phyloP scores from a whole-genome alignment of 768 basidiomycete species.

The Xanthoconium stramineum region DNA sequence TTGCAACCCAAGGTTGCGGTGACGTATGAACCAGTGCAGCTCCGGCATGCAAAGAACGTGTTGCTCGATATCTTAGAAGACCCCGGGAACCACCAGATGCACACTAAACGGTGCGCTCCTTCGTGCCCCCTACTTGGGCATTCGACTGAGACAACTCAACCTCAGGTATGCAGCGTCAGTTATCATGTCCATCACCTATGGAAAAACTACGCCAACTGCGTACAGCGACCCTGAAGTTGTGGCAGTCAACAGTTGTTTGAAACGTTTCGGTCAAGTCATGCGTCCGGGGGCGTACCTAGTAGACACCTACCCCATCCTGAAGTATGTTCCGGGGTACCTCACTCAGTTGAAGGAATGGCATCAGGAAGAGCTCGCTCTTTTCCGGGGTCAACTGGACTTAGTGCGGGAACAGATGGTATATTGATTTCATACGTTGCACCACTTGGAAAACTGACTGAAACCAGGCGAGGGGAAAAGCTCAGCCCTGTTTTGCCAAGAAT shows the following conservation, averaged over 20 bases:
- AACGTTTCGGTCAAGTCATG: conserved; percentile 26
- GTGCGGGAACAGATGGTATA: conserved; percentile 31
- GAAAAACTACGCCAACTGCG: conserved; percentile 37
- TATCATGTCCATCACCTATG: conserved; percentile 38
- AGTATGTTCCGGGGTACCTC: conserved; percentile 35
- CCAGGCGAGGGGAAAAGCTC: conserved; percentile 25
- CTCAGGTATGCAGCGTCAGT: conserved; percentile 38
- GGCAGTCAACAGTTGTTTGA: conserved; percentile 24
- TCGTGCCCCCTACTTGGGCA: background rate
- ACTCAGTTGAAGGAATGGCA: conserved; percentile 53
- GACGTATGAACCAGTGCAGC: conserved; percentile 35
- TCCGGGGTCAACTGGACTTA: conserved; percentile 27
- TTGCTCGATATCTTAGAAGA: conserved; percentile 35
- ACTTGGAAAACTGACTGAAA: background rate
- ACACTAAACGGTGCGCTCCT: conserved; percentile 28
- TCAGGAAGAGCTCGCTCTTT: conserved; percentile 36
- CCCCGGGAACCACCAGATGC: conserved; percentile 32
- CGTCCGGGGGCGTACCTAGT: conserved; percentile 27
- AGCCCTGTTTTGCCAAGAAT: conserved; percentile 34
- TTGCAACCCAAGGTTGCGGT: conserved; percentile 33
- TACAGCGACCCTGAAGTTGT: conserved; percentile 36
- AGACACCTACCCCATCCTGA: conserved; percentile 23
- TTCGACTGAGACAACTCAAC: background rate
- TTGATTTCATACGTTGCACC: background rate
- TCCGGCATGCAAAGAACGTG: conserved; percentile 30